These are phyloP conservation scores for Vaccinium macrocarpon DNA, from an alignment of 148 eudicot species.

Conservation along the genomic window DNA sequence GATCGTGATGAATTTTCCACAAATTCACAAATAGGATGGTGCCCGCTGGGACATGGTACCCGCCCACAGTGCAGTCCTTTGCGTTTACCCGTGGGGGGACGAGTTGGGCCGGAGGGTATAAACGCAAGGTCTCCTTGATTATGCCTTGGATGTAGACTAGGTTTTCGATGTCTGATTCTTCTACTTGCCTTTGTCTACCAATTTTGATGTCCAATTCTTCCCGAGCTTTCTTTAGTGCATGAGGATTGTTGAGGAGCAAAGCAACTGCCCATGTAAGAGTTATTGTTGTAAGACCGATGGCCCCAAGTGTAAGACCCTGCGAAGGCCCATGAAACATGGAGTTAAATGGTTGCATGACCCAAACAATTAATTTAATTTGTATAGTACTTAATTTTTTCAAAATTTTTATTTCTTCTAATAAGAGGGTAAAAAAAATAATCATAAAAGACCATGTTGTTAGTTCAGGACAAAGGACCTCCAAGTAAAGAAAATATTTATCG, in stretches of 20 bases:
- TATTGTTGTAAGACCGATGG: not conserved
- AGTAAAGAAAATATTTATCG: too few relatives aligned
- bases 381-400: too few relatives aligned
- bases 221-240: not conserved
- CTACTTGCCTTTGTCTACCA: constrained; percentile 9
- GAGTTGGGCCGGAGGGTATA: constrained; percentile 10
- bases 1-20: constrained; percentile 28
- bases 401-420: too few relatives aligned
- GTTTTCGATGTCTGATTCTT: not conserved
- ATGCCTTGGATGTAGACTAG: constrained; percentile 13
- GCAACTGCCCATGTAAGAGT: constrained; percentile 15
- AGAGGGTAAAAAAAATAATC: too few relatives aligned
- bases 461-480: too few relatives aligned
- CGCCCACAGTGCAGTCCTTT: not conserved
- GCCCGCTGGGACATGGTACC: constrained; percentile 23
- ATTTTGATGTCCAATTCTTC: not conserved
- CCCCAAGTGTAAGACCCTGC: constrained; percentile 16
- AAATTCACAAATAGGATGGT: constrained; percentile 21
- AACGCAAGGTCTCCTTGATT: constrained; percentile 13
- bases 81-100: not conserved
- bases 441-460: too few relatives aligned
- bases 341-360: too few relatives aligned
- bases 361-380: too few relatives aligned
- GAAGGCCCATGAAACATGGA: not conserved
- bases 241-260: constrained; percentile 16